Base-by-base conservation (phyloP, 2,329 filamentous ascomycete species). In the Graphiopsis chlorocephala region DNA sequence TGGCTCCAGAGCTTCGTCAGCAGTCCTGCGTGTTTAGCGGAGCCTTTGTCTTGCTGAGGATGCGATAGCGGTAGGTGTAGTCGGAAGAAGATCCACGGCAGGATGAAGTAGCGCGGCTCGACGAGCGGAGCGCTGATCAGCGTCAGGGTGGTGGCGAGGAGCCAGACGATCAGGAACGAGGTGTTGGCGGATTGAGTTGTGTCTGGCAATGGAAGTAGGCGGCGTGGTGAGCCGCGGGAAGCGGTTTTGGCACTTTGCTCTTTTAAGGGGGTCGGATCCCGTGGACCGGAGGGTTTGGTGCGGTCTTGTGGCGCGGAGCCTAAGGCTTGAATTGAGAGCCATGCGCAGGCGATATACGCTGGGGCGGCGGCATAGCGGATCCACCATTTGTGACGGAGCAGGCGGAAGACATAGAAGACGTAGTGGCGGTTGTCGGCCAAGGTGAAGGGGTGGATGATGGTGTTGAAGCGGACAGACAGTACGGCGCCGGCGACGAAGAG, bases 351-450 rank as follows among this genome's bases (percentile, higher is more conserved):
- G 2, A 90, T 84, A 77, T 99, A 98, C 1, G 89, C 79, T 0
- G 88, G 82, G 60, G 92, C 78, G 20, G 81, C 78, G 1, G 82
- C 80, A 48, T 91, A 85, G 14, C 72, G 71, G 15, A 76, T 61
- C 71, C 72, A 74, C 65, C 68, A 70, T 3, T 70, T 72, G 6
- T 83, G 84, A 2, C 90, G 85, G 42, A 98, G 88, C 6, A 90
- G 88, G 1, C 93, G 88, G 81, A 99, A 99, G 66, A 96, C 82
- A 79, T 99, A 99, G 78, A 99, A 99, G 76, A 96, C 90, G 80
- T 97, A 99, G 77, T 99, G 95, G 2, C 95, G 85, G 77, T 99
- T 99, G 77, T 99, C 95, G 35, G 95, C 95, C 0, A 98, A 85
- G 0, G 93, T 97, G 75, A 98, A 99, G 0, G 95, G 94, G 74